Evolutionary conservation across 352 stramenopile species (phyloP).

Genomic region (Achlya hypogyna): DNA sequence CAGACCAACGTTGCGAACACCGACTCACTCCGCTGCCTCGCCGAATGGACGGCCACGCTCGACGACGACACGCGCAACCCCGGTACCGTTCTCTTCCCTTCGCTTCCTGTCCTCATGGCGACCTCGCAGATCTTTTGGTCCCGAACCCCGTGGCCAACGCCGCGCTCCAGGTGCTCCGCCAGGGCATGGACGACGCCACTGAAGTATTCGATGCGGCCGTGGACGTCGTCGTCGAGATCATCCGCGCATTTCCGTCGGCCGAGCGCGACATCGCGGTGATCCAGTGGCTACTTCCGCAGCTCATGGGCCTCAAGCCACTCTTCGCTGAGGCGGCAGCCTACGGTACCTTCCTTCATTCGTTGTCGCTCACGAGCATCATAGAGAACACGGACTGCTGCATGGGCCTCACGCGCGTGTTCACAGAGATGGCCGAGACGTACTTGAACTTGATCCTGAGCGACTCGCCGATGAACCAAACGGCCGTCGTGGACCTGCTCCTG

Average conservation of each 20-base stretch:
- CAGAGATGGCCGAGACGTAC: constrained; percentile 83
- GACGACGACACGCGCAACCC: constrained; percentile 35
- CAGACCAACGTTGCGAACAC: constrained; percentile 14
- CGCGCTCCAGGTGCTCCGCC: constrained; percentile 44
- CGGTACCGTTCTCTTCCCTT: not conserved
- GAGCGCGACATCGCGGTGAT: constrained; percentile 43
- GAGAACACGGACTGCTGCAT: constrained; percentile 72
- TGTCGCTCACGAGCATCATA: constrained; percentile 4
- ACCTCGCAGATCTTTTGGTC: constrained; percentile 35
- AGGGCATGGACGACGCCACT: constrained; percentile 28
- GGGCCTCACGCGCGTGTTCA: constrained; percentile 83
- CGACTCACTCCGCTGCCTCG: constrained; percentile 29
- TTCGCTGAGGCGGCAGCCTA: constrained; percentile 36
- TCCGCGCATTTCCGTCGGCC: constrained; percentile 46
- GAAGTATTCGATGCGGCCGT: constrained; percentile 79
- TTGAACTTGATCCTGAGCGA: constrained; percentile 65
- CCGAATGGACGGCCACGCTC: not conserved
- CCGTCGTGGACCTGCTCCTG: constrained; percentile 76
- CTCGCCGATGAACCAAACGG: constrained; percentile 42
- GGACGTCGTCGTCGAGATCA: constrained; percentile 73
- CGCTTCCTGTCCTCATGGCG: constrained; percentile 31
- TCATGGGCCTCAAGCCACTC: constrained; percentile 50
- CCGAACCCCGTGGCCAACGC: constrained; percentile 63
- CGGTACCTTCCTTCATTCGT: constrained; percentile 1
- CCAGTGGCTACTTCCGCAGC: constrained; percentile 66